Conservation (phyloP, 257 asterid species). For the Mentha longifolia region DNA sequence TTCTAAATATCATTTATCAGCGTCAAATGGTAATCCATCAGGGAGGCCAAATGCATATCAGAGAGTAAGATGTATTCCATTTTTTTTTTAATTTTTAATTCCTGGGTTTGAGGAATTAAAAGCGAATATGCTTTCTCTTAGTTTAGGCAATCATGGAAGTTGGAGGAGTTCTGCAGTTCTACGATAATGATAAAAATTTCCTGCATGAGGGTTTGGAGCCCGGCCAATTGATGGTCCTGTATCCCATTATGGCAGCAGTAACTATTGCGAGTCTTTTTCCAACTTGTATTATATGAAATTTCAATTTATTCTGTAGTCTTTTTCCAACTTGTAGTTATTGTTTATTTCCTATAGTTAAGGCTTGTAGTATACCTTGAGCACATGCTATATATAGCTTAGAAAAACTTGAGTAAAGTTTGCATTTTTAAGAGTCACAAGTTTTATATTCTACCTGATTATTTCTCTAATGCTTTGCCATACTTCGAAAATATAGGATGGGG, state of each 20-base stretch:
- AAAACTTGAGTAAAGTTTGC: constrained; percentile 13
- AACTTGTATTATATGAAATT: too few species aligned
- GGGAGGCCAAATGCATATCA: constrained; percentile 96
- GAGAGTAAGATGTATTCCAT: constrained; percentile 62
- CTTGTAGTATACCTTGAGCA: too few species aligned
- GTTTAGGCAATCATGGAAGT: constrained; percentile 84
- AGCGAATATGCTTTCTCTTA: constrained; percentile 35
- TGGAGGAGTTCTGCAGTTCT: constrained; percentile 91
- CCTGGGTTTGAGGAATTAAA: constrained; percentile 26
- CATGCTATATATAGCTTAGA: not conserved
- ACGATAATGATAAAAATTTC: constrained; percentile 84
- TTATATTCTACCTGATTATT: constrained; percentile 21
- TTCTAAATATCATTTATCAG: constrained; percentile 53
- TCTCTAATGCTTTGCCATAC: constrained; percentile 1
- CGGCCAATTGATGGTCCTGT: constrained; percentile 98
- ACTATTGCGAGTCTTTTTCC: too few species aligned
- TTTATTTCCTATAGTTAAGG: not conserved
- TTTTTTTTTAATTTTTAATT: constrained; percentile 22
- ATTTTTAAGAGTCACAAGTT: not conserved
- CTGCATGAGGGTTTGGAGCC: constrained; percentile 99
- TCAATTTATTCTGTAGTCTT: constrained; percentile 21
- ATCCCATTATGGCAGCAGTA: constrained; percentile 97
- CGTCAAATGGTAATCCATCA: constrained; percentile 96
- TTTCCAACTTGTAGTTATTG: not conserved
- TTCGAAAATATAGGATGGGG: constrained; percentile 76